phyloP scores from a whole-genome alignment of 2,329 filamentous ascomycete genomes.

The Paecilomyces variotii region DNA sequence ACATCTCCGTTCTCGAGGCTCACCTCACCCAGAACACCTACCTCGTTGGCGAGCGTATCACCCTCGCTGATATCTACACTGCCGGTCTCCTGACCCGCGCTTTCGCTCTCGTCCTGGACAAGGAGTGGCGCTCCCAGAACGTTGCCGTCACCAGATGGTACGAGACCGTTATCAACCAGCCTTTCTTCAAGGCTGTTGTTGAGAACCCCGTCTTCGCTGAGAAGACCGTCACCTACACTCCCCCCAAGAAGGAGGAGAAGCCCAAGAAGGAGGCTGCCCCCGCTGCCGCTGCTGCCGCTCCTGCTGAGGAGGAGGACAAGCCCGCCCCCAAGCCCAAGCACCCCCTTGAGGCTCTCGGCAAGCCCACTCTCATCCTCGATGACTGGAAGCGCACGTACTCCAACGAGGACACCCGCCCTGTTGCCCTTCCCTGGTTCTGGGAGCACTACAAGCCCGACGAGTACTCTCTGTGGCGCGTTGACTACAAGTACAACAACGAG shows the following conservation, averaged over 20 bases:
- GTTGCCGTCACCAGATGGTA: constrained; percentile 90
- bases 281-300: constrained; percentile 50
- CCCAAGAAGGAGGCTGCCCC: constrained; percentile 64
- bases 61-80: constrained; percentile 87
- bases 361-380: constrained; percentile 74
- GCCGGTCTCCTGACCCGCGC: constrained; percentile 72
- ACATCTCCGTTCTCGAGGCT: constrained; percentile 66
- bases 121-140: constrained; percentile 73
- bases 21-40: constrained; percentile 91
- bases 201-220: constrained; percentile 72
- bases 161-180: constrained; percentile 86
- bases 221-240: constrained; percentile 63
- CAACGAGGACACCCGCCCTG: constrained; percentile 77
- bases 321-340: constrained; percentile 89
- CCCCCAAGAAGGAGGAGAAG: constrained; percentile 62
- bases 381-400: constrained; percentile 99
- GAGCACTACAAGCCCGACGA: constrained; percentile 88
- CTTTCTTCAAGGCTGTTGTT: constrained; percentile 76
- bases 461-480: constrained; percentile 88
- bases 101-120: constrained; percentile 92
- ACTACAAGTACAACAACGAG: constrained; percentile 99
- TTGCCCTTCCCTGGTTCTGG: constrained; percentile 96
- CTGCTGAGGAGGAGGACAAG: constrained; percentile 53
- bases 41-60: constrained; percentile 95
- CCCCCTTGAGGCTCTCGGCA: constrained; percentile 77